These are phyloP conservation scores for Colletotrichum sp. DNA, from an alignment of 2,329 filamentous ascomycete species.

Conservation along the genomic window DNA sequence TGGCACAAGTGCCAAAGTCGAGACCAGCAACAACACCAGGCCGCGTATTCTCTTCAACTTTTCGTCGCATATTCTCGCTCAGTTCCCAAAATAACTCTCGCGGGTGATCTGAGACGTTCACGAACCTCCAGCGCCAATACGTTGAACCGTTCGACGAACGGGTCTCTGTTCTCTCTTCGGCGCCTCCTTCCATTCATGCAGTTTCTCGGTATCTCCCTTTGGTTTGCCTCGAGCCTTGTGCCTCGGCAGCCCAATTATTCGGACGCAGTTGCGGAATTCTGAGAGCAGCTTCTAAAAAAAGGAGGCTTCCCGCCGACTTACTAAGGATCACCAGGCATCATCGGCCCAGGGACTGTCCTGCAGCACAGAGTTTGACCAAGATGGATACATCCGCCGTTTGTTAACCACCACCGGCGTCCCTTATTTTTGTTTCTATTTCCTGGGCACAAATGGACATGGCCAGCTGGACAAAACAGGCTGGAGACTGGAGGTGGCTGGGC, in stretches of 20 bases:
- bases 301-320: neutral
- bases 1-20: neutral
- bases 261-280: neutral
- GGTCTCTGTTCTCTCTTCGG: neutral
- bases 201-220: neutral
- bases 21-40: neutral
- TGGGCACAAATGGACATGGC: neutral
- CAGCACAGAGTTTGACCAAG: neutral
- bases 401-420: neutral
- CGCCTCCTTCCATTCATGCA: constrained; percentile 1
- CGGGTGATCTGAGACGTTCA: constrained; percentile 14
- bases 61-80: neutral
- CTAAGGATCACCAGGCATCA: neutral
- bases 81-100: constrained; percentile 15
- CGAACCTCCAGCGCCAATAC: neutral
- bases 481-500: neutral
- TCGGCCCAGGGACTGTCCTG: neutral
- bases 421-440: neutral
- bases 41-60: neutral
- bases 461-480: neutral
- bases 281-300: constrained; percentile 5
- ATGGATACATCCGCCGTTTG: neutral
- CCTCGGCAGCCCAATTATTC: neutral
- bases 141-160: constrained; percentile 8
- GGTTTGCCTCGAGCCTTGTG: neutral